These are phyloP conservation scores for Piloderma croceum DNA, from an alignment of 768 basidiomycete genomes.

Conservation along the genomic window DNA sequence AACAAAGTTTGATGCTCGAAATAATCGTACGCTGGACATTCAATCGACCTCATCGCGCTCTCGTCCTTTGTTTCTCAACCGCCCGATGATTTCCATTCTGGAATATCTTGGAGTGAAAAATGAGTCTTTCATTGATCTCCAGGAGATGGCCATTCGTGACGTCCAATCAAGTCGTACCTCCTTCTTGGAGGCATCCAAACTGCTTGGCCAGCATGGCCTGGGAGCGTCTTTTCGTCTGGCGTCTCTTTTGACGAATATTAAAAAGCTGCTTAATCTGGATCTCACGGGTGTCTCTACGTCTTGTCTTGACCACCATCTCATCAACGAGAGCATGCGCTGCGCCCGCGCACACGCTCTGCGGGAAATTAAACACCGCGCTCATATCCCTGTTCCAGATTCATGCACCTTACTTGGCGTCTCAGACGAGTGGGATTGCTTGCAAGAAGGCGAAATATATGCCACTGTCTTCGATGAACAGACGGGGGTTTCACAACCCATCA, in stretches of 20 bases:
- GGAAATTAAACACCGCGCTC: conserved; percentile 46
- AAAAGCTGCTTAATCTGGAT: conserved; percentile 25
- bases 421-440: conserved; percentile 43
- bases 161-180: conserved; percentile 30
- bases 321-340: conserved; percentile 32
- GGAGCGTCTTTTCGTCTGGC: conserved; percentile 41
- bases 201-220: conserved; percentile 40
- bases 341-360: conserved; percentile 42
- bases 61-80: conserved; percentile 38
- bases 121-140: conserved; percentile 30
- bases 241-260: conserved; percentile 36
- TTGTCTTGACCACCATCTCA: conserved; percentile 26
- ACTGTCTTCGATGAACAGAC: conserved; percentile 30
- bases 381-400: conserved; percentile 44
- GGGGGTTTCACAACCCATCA: conserved; percentile 20
- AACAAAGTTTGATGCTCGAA: conserved; percentile 39
- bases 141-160: conserved; percentile 32
- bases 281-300: conserved; percentile 11
- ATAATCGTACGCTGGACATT: conserved; percentile 40
- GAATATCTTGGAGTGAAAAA: conserved; percentile 41
- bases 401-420: conserved; percentile 49
- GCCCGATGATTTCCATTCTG: conserved; percentile 44
- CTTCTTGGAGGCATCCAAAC: conserved; percentile 29
- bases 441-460: conserved; percentile 45
- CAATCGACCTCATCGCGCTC: conserved; percentile 41